A percentile compares a stretch with the other conserved stretches of the same genome.
phyloP scores from a whole-genome alignment of 768 basidiomycete species.

The Asterophora lycoperdoides region DNA sequence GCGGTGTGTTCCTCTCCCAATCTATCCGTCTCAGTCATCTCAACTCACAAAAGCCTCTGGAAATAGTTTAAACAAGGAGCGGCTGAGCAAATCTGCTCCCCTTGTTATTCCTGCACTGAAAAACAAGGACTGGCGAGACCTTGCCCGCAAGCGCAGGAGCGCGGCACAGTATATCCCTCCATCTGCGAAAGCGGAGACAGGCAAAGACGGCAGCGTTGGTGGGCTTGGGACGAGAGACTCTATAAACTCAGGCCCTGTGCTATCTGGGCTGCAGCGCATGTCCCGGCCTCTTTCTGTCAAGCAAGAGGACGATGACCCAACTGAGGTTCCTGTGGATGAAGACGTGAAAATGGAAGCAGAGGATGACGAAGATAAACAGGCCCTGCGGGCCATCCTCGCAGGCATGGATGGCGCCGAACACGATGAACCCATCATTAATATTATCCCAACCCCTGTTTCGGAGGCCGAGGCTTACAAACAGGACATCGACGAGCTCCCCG shows the following conservation, averaged over 20 bases:
- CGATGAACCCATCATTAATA: conserved; percentile 45
- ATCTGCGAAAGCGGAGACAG: conserved; percentile 49
- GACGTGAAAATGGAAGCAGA: conserved; percentile 36
- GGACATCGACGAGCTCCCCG: conserved; percentile 79
- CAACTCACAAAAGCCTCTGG: conserved; percentile 79
- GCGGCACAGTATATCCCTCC: conserved; percentile 61
- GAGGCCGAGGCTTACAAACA: conserved; percentile 84
- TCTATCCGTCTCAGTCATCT: conserved; percentile 39
- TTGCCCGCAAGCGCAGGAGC: conserved; percentile 62
- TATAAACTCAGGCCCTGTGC: conserved; percentile 73
- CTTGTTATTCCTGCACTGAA: conserved; percentile 83
- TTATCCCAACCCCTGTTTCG: conserved; percentile 61
- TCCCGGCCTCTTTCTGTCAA: conserved; percentile 30
- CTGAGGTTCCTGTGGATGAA: conserved; percentile 17
- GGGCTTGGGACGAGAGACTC: conserved; percentile 70
- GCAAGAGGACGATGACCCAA: conserved; percentile 21
- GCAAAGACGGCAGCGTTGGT: conserved; percentile 70
- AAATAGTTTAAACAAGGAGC: conserved; percentile 44
- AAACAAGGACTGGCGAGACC: conserved; percentile 88
- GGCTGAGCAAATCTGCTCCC: conserved; percentile 48
- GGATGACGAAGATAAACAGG: conserved; percentile 74
- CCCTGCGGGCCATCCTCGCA: conserved; percentile 75
- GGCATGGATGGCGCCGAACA: conserved; percentile 39
- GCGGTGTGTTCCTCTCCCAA: conserved; percentile 65
- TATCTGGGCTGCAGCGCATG: conserved; percentile 60